Evolutionary conservation across 306 rosid genomes (phyloP).

Genomic region (Oxytropis ochrocephala): DNA sequence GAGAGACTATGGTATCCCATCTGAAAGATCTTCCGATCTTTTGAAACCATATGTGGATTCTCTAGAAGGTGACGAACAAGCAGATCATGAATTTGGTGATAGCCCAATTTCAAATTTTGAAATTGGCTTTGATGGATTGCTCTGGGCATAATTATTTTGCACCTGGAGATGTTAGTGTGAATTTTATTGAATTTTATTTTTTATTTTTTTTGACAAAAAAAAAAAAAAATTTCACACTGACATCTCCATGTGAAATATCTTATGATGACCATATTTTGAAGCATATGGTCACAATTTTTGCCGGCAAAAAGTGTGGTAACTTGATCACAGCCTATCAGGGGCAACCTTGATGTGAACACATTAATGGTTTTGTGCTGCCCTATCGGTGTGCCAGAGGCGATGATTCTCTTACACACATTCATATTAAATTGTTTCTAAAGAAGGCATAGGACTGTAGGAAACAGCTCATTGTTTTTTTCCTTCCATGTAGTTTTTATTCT

Average conservation of each 20-base stretch:
- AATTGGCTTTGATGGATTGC: conserved; percentile 66
- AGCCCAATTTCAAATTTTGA: conserved; percentile 71
- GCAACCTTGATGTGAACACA: conserved; percentile 1
- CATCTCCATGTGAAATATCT: too few species aligned
- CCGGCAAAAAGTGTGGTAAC: conserved; percentile 9
- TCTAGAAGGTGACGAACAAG: conserved; percentile 32
- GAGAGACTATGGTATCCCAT: conserved; percentile 76
- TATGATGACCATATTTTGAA: not conserved
- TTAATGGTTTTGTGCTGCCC: conserved; percentile 7
- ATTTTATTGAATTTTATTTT: too few species aligned
- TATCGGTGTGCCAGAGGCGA: not conserved
- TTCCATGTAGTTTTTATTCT: conserved; percentile 11
- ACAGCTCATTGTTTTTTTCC: not conserved
- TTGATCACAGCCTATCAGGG: not conserved
- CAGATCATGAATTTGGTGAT: conserved; percentile 44
- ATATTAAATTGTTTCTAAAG: not conserved
- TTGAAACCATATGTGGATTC: conserved; percentile 62
- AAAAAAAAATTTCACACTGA: too few species aligned
- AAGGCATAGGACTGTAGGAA: conserved; percentile 12
- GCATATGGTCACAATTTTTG: conserved; percentile 21
- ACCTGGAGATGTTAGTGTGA: not conserved
- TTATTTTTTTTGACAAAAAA: too few species aligned
- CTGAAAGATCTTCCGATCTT: conserved; percentile 80
- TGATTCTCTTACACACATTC: not conserved
- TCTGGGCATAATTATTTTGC: conserved; percentile 55